These are phyloP conservation scores for Auricularia heimuer DNA, from an alignment of 768 basidiomycete species.

Conservation along the genomic window DNA sequence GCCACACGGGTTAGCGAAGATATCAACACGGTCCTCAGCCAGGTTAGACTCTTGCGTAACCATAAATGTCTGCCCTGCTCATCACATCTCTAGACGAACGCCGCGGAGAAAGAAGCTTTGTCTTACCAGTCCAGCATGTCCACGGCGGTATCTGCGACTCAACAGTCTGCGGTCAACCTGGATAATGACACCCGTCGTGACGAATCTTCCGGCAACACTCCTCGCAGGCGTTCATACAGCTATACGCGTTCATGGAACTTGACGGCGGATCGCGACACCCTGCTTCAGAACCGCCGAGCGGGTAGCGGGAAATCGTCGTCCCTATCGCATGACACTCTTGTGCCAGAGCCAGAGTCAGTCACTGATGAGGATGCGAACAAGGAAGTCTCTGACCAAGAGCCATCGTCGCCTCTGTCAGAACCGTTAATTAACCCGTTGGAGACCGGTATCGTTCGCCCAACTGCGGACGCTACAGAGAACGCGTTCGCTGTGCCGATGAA, in stretches of 20 bases:
- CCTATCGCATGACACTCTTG: neutral
- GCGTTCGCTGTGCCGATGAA: neutral
- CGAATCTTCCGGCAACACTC: conserved; percentile 59
- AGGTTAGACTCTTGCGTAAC: neutral
- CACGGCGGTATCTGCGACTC: neutral
- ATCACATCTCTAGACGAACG: neutral
- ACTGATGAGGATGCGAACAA: neutral
- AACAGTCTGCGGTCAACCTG: neutral
- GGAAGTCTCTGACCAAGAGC: neutral
- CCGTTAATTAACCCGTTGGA: neutral
- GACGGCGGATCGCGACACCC: conserved; percentile 49
- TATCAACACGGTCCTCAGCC: neutral
- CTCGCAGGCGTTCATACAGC: conserved; percentile 64
- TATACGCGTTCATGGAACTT: conserved; percentile 64
- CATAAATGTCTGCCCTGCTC: neutral
- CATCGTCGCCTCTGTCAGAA: neutral
- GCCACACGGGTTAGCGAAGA: conserved; percentile 28
- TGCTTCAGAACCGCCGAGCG: conserved; percentile 32
- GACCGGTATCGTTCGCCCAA: neutral
- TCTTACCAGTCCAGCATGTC: neutral
- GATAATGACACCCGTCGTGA: conserved; percentile 27
- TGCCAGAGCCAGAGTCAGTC: neutral
- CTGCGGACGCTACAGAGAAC: neutral
- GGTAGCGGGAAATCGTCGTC: neutral
- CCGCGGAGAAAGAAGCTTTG: neutral